Evolutionary conservation across 768 basidiomycete genomes (phyloP), one percentile per base, ranked within the genome.

Genomic region (Tulasnella sp.): DNA sequence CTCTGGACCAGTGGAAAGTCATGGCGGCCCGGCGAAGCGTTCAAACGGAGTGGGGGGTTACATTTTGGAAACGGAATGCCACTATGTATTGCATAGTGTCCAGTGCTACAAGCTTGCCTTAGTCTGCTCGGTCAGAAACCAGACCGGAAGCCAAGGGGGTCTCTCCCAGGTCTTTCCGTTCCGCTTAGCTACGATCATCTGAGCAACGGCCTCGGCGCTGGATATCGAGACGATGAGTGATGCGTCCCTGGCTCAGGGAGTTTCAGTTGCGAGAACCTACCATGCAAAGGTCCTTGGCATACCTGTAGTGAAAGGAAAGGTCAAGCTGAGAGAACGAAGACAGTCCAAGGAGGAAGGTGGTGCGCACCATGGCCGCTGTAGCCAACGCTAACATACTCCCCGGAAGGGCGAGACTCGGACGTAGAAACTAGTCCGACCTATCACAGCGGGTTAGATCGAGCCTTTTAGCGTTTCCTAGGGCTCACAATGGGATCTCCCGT

Each of bases 271-370:
- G 31, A 25, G 39, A 19, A 76, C 86, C 58, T 79, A 91, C 92
- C 91, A 92, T 38, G 87, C 88, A 81, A 87, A 93, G 0, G 90
- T 88, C 5, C 91, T 88, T 4, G 92, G 88, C 91, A 94, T 70
- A 31, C 75, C 75, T 76, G 39, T 0, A 31, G 1, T 3, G 36
- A 14, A 29, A 70, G 25, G 68, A 39, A 49, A 49, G 9, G n/a
- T 49, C 19, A 3, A 49, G 17, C 40, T 5, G 12, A 5, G 19
- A 49, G 45, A 22, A 15, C 9, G 0, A 49, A 9, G 19, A 49
- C 45, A n/a, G 22, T 7, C 1, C 36, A 8, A 2, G 52, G 9
- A 67, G 22, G 34, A 8, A 1, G 31, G 4, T 9, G 25, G n/a
- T 3, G 42, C 68, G 54, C 93, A 0, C 93, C 93, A 78, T 93